Conservation (phyloP, 805 yeast genomes). For the Saccharomycopsis capsularis region DNA sequence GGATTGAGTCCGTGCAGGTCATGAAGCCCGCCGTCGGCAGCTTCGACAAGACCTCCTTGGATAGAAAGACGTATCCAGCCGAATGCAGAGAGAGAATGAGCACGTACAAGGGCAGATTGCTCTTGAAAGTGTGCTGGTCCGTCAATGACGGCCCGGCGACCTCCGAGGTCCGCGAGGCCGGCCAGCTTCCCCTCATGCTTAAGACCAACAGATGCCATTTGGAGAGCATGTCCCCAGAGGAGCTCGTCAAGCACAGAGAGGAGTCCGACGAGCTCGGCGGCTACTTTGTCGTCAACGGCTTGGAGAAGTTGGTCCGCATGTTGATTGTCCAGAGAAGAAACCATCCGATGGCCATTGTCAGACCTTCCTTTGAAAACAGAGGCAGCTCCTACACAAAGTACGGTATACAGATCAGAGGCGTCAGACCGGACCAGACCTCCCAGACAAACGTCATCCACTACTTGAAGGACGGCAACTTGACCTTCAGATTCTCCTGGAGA, state of each 20-base stretch:
- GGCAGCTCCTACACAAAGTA: constrained; percentile 83
- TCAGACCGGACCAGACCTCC: constrained; percentile 95
- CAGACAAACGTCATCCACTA: constrained; percentile 97
- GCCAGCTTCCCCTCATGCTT: constrained; percentile 87
- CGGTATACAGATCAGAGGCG: constrained; percentile 92
- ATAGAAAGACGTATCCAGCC: constrained; percentile 74
- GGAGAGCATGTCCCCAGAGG: constrained; percentile 72
- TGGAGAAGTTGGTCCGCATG: constrained; percentile 94
- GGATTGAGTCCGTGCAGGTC: constrained; percentile 85
- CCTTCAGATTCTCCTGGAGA: constrained; percentile 95
- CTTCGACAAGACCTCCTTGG: constrained; percentile 64
- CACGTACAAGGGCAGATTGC: constrained; percentile 70
- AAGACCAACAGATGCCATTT: constrained; percentile 88
- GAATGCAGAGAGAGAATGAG: constrained; percentile 87
- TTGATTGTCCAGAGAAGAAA: constrained; percentile 95
- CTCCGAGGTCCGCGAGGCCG: constrained; percentile 81
- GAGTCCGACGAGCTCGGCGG: constrained; percentile 97
- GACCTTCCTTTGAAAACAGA: constrained; percentile 91
- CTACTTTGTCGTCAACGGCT: constrained; percentile 92
- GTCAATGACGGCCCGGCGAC: constrained; percentile 84
- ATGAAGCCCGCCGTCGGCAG: constrained; percentile 75
- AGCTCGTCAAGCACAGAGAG: constrained; percentile 71
- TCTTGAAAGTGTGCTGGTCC: constrained; percentile 75
- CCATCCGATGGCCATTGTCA: constrained; percentile 95
- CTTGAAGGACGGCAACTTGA: constrained; percentile 90